Evolutionary conservation across 768 basidiomycete genomes (phyloP), one percentile per base, ranked within the genome.

Genomic region (Boletus tomentosulus): DNA sequence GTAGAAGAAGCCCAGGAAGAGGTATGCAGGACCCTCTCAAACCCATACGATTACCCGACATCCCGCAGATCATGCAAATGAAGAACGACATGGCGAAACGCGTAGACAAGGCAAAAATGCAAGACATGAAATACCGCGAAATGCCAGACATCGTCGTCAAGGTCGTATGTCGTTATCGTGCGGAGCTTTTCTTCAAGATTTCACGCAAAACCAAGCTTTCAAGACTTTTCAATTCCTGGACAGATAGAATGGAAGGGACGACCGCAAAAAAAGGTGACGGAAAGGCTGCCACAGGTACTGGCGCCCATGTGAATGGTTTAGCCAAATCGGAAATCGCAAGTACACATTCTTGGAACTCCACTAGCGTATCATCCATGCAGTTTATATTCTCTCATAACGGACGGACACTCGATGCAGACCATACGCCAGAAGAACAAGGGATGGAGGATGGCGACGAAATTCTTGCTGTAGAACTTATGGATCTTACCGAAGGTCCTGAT

Each of bases 371-470:
- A 30, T 70, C 76, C 39, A 83, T 88, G 77, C 86, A 87, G 68
- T 94, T 93, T 69, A 77, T 94, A 45, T 94, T 93, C 72, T 88
- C 88, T 10, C 86, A 90, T 64, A 84, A 87, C 56, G 92, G 92
- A 25, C 76, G 88, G 59, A 81, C 81, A 47, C 68, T 94, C n/a
- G 87, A 89, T 52, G 77, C 84, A 13, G 89, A 92, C 47, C 85
- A 86, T 66, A 91, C 92, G 10, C 87, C 90, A 24, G 91, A 93
- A 66, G 90, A 93, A 61, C 80, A 84, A 46, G 88, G 87, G 6
- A 87, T 94, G 77, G 91, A 94, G 62, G 88, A 92, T 60, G 85
- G 85, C 6, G 92, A 94, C 66, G 89, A 92, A 71, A 89, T 94
- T 66, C 74, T 92, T 47, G 92, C 92, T 13, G 86, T 93, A 19